Evolutionary conservation across 208 protist species (phyloP).

Genomic region (Crithidia thermophila): DNA sequence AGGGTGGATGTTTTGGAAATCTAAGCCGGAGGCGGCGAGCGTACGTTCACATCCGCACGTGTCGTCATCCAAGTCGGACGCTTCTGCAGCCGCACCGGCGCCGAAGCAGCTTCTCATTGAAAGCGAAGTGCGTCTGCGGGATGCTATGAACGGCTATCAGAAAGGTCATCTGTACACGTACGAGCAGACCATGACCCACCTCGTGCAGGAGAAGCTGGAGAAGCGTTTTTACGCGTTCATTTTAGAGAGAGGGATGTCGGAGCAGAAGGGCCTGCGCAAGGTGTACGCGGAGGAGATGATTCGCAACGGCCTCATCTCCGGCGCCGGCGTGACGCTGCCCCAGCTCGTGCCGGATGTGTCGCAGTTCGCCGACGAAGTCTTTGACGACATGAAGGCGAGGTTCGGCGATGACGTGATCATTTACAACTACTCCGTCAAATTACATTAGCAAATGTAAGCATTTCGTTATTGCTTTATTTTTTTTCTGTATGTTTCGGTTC

Average conservation of each 20-base stretch:
- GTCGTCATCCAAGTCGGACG: neutral
- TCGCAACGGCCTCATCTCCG: slow-evolving; percentile 49
- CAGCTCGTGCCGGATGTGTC: slow-evolving; percentile 44
- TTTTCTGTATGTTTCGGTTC: too few species aligned
- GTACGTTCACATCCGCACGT: too few species aligned
- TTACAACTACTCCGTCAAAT: slow-evolving; percentile 32
- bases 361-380: slow-evolving; percentile 45
- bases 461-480: neutral
- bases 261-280: slow-evolving; percentile 12
- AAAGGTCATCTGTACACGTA: slow-evolving; percentile 54
- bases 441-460: slow-evolving; percentile 4
- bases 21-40: neutral
- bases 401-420: slow-evolving; percentile 48
- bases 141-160: slow-evolving; percentile 64
- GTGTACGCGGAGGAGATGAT: slow-evolving; percentile 68
- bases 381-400: slow-evolving; percentile 18
- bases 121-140: slow-evolving; percentile 40
- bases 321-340: slow-evolving; percentile 30
- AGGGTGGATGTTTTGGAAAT: neutral
- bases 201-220: slow-evolving; percentile 39
- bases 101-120: slow-evolving; percentile 30
- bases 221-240: slow-evolving; percentile 42
- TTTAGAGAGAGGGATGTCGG: slow-evolving; percentile 27
- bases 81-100: neutral
- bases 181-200: slow-evolving; percentile 48